A percentile compares a stretch with the other conserved stretches of the same genome.
Evolutionary conservation across 306 rosid genomes (phyloP).

Genomic region (Gillenia trifoliata): DNA sequence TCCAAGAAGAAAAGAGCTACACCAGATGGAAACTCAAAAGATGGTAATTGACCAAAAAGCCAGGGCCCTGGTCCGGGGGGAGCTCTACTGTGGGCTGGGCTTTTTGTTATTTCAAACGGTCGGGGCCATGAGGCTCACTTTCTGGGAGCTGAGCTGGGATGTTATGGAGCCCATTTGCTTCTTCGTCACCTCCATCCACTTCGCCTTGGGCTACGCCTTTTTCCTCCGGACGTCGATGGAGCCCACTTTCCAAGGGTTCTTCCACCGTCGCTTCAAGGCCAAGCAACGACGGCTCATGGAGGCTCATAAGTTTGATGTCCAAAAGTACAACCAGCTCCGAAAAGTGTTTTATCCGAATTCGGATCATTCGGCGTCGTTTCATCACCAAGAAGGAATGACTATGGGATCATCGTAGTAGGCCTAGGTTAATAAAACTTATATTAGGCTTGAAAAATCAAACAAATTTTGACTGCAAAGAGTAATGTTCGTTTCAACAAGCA

Average conservation of each 20-base stretch:
- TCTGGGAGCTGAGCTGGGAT: constrained; percentile 95
- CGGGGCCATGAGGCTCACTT: constrained; percentile 78
- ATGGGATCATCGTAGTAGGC: background rate
- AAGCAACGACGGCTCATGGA: constrained; percentile 62
- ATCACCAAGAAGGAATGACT: background rate
- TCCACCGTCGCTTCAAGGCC: constrained; percentile 41
- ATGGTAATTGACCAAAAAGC: constrained; percentile 49
- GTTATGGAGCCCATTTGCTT: constrained; percentile 98
- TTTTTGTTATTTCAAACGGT: constrained; percentile 44
- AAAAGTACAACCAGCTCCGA: constrained; percentile 40
- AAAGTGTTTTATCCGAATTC: constrained; percentile 39
- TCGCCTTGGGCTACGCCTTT: constrained; percentile 51
- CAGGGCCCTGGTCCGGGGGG: constrained; percentile 41
- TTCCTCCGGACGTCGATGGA: constrained; percentile 64
- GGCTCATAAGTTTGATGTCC: constrained; percentile 38
- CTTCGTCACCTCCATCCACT: constrained; percentile 52
- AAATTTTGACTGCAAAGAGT: background rate
- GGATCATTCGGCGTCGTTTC: background rate
- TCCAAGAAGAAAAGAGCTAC: constrained; percentile 46
- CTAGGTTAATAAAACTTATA: background rate
- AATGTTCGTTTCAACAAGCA: background rate
- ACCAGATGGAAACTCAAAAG: constrained; percentile 54
- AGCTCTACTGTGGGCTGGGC: constrained; percentile 65
- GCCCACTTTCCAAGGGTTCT: constrained; percentile 68
- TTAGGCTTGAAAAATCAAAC: background rate